phyloP scores from a whole-genome alignment of 345 rosid species.

The Sisymbrium irio region DNA sequence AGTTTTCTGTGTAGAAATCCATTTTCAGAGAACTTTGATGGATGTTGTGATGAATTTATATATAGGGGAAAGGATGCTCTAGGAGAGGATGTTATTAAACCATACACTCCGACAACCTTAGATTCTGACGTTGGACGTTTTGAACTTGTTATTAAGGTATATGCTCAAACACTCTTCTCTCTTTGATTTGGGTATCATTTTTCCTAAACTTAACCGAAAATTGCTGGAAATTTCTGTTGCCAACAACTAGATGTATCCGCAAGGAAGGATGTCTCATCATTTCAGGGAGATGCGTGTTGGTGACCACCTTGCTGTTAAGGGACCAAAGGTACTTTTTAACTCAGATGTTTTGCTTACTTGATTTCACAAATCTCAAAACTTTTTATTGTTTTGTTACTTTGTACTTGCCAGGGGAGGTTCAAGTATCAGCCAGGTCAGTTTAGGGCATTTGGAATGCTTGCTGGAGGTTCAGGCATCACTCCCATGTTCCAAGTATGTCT shows the following conservation, averaged over 20 bases:
- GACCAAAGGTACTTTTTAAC: conserved; percentile 74
- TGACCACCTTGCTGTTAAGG: conserved; percentile 83
- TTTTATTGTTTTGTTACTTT: neutral
- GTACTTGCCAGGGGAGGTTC: conserved; percentile 76
- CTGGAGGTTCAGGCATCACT: conserved; percentile 99
- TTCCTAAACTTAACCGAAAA: neutral
- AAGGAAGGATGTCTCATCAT: conserved; percentile 99
- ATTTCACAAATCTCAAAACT: neutral
- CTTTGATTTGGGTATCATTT: neutral
- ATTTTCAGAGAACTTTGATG: neutral
- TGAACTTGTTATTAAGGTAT: conserved; percentile 88
- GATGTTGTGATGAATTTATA: neutral
- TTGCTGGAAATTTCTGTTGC: conserved; percentile 3
- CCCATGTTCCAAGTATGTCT: conserved; percentile 93
- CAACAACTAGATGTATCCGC: conserved; percentile 81
- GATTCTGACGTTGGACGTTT: conserved; percentile 89
- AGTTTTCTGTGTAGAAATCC: neutral
- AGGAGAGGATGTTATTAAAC: conserved; percentile 86
- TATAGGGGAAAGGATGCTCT: conserved; percentile 82
- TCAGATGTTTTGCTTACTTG: neutral
- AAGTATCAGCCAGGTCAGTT: conserved; percentile 82
- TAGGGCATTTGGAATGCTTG: conserved; percentile 96
- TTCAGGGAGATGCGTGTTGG: conserved; percentile 91
- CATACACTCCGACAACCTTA: conserved; percentile 91
- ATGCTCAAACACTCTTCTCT: conserved; percentile 1